Evolutionary conservation across 2,329 filamentous ascomycete species (phyloP), one percentile per base, ranked within the genome.

Genomic region (Ophiostoma sp.): DNA sequence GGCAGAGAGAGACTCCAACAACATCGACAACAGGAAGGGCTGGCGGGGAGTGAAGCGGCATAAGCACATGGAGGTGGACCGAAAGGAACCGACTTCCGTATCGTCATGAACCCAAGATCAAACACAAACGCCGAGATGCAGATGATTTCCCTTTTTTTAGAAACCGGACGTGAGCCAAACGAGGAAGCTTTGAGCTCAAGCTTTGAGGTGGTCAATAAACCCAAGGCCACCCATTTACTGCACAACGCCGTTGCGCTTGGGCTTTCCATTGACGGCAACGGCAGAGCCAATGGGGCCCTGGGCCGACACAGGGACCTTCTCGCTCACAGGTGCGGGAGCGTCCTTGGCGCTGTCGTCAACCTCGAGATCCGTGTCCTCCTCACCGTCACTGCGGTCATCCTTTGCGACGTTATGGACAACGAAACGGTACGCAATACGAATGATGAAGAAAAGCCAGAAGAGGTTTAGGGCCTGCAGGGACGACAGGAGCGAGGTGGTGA

Each of bases 401-500:
- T 87, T 84, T 45, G 83, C 84, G 27, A 83, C 81, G 66, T 85
- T 84, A 73, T 84, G 84, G 58, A 85, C 81, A 18, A 90, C 80
- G 73, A 91, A 90, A 69, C 90, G 84, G 74, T 88, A 91, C 64
- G 89, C 88, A 72, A 93, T 92, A 72, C 90, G 84, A 69, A 90
- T 76, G 74, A 94, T 92, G 77, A 89, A 87, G 78, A 88, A 91
- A 69, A 93, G 84, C 91, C 91, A 94, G 79, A 93, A 92, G 9
- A 93, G 77, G 76, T 94, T 94, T 67, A 94, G 82, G 1, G 87
- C 85, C 78, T 94, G 91, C 45, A 94, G 82, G 3, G 83, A 81
- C 3, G 86, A 82, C 6, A 94, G 83, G 40, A 94, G 82, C 3
- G 75, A 73, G 8, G 87, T 81, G 11, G 89, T 89, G 74, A 93